A percentile compares a stretch with the other conserved stretches of the same genome.
Conservation (phyloP, 768 basidiomycete species). For the Pleurotus djamor region DNA sequence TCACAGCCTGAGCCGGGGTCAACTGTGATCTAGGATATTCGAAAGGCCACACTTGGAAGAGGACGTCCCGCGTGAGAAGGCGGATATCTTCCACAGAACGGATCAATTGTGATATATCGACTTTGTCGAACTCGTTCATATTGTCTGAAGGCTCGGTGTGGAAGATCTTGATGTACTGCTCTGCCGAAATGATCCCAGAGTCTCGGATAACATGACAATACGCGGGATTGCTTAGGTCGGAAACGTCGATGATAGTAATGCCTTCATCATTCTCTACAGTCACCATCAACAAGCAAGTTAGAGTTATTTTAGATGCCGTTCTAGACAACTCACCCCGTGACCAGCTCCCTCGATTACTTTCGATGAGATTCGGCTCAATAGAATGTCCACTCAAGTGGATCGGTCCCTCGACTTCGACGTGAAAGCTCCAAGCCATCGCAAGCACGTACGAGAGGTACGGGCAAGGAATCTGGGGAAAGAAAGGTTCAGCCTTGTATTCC, state of each 20-base stretch:
- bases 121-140: too few relatives aligned
- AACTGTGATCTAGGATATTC: not conserved
- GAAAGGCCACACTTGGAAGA: conserved; percentile 6
- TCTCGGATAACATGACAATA: conserved; percentile 19
- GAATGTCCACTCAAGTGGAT: conserved; percentile 13
- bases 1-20: too few relatives aligned
- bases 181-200: not conserved
- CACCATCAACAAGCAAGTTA: too few relatives aligned
- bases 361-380: conserved; percentile 12
- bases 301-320: not conserved
- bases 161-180: conserved; percentile 4
- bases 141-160: not conserved
- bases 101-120: not conserved
- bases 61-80: conserved; percentile 1
- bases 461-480: conserved; percentile 23
- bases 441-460: conserved; percentile 28
- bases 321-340: not conserved
- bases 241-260: conserved; percentile 30
- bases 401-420: conserved; percentile 16
- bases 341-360: conserved; percentile 17
- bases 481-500: conserved; percentile 9
- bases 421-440: conserved; percentile 23
- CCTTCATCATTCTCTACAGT: conserved; percentile 26
- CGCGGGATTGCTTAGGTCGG: conserved; percentile 21
- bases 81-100: not conserved